Evolutionary conservation across 2,329 filamentous ascomycete species (phyloP), one percentile per base, ranked within the genome.

Genomic region (Purpureocillium lavendulum): DNA sequence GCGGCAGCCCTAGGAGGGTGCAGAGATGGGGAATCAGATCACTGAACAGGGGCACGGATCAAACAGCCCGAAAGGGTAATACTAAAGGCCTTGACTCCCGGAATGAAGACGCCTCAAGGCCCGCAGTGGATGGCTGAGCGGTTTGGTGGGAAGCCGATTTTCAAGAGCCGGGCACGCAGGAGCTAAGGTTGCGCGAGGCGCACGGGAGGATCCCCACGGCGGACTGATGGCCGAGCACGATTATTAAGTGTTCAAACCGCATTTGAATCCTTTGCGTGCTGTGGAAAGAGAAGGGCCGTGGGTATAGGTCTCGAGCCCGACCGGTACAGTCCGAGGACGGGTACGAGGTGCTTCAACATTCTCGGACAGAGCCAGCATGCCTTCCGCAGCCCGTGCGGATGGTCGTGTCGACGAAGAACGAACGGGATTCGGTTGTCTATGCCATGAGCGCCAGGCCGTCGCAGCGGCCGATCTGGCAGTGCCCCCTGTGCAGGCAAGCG

Each of bases 61-160:
- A 51, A 46, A 53, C 53, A 45, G 49, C 61, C 62, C 54, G 54
- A 62, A 60, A 52, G 53, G 59, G 60, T 54, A 62, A 61, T 62
- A 55, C 53, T 50, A 59, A 56, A 57, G 55, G 58, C 49, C 48
- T 49, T 45, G 48, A 44, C 45, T 40, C 49, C 45, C 42, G 26
- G 45, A 29, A 36, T 40, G 38, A 40, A 36, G 26, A 35, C 30
- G 36, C 44, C 35, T 33, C 21, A 28, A 36, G 41, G 44, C 34
- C 30, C 21, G 21, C 21, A 26, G 21, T 26, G 21, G 21, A 26
- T 26, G 21, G 5, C 21, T 26, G 21, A 26, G 21, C 10, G 21
- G 21, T 26, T 26, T 26, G 21, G 21, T 26, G 21, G 21, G 18
- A 18, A 36, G 24, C 14, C 39, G 18, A 9, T n/a, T 21, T 36